Base-by-base conservation (phyloP, 352 stramenopile genomes). In the Globisporangium lucens region DNA sequence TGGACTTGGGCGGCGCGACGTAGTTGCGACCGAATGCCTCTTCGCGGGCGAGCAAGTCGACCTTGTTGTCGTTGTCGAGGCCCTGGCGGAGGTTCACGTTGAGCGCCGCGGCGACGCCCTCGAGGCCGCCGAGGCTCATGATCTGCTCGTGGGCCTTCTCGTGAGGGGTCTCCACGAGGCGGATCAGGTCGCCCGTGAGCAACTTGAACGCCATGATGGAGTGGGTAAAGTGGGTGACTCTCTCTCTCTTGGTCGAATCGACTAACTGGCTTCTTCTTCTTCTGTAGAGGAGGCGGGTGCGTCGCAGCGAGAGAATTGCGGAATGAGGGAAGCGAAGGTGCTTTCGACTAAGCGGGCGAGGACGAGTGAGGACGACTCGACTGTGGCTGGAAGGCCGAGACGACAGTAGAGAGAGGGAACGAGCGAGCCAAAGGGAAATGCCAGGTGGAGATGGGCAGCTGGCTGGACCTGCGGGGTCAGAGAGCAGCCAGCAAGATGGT, bases 11-110 rank as follows among this genome's bases (percentile, higher is more conserved):
- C 27, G 83, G 83, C 15, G 69, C 24, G 46, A 91, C 73, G 72
- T 89, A 91, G 69, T 91, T 91, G 62, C 70, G 76, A 46, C 83
- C 83, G 56, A 90, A 91, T 6, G 63, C 67, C 22, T 74, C 75
- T 47, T 88, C 82, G 17, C 83, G 83, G 0, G 60, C 33, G 13
- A 62, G 24, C 13, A 88, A 59, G 60, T 88, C 81, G 33, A 49
- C 57, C 38, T 61, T 53, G 61, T 85, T 71, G 58, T 76, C 71
- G 36, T 64, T 69, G 70, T 89, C 77, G 33, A 91, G 74, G 0
- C 83, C 83, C 35, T 82, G 67, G n/a, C 67, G 70, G 33, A 82
- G 63, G 47, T 83, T 66, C 24, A 89, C 77, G 36, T 75, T 67
- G 8, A 91, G 74, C 22, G 74, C 68, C 24, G 67, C 70, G 17